Evolutionary conservation across 2,329 filamentous ascomycete genomes (phyloP).

Genomic region (Fusarium siculi): DNA sequence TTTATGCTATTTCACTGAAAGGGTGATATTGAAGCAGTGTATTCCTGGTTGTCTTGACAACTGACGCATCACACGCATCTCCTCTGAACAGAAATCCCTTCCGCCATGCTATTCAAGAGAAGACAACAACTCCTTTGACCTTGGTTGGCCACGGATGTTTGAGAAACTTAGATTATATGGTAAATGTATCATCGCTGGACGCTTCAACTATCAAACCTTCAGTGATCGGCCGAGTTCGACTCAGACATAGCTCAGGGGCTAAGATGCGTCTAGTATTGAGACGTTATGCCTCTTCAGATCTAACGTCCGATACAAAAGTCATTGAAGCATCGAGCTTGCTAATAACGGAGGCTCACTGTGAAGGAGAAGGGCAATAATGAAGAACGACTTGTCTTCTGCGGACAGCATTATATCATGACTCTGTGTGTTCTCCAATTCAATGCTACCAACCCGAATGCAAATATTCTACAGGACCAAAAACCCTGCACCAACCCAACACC

Average conservation of each 20-base stretch:
- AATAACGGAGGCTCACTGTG: too few relatives aligned
- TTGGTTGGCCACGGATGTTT: accelerated
- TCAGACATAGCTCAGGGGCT: accelerated
- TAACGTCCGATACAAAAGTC: accelerated
- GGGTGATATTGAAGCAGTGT: accelerated
- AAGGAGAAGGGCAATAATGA: accelerated
- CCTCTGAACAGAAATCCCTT: accelerated
- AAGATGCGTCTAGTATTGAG: accelerated
- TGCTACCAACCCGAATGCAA: accelerated
- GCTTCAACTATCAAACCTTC: accelerated
- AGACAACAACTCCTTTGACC: too few relatives aligned
- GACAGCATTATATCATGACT: accelerated
- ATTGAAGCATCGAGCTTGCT: accelerated
- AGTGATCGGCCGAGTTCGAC: accelerated
- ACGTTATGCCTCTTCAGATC: accelerated
- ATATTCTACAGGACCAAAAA: too few relatives aligned
- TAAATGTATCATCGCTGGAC: accelerated
- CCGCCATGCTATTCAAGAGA: too few relatives aligned
- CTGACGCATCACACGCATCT: accelerated
- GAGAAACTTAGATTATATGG: accelerated
- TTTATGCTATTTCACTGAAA: accelerated
- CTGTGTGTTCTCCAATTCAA: not conserved
- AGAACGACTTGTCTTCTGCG: accelerated
- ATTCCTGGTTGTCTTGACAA: accelerated
- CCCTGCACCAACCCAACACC: accelerated